Percentiles rank a stretch among this genome's conserved stretches.
Evolutionary conservation across 768 basidiomycete genomes (phyloP).

Genomic region (Calvatia gigantea): DNA sequence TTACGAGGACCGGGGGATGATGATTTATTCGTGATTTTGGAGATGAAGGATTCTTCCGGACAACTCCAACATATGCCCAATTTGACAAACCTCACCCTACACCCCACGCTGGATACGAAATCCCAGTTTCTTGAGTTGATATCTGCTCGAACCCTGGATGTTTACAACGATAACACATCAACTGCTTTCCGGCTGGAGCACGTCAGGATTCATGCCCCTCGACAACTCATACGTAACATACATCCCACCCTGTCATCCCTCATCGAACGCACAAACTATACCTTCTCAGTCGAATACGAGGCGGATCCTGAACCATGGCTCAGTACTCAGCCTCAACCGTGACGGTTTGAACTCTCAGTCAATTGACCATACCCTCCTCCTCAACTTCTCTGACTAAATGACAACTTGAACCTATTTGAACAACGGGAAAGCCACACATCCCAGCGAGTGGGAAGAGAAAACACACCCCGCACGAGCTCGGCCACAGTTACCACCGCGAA

Average conservation of each 20-base stretch:
- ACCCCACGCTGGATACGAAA: background rate
- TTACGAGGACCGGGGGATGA: background rate
- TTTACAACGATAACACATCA: background rate
- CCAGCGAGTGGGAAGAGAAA: background rate
- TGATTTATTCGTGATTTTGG: background rate
- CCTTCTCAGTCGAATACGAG: background rate
- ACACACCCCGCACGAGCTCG: too few species aligned
- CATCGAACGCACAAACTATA: background rate
- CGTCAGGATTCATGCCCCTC: background rate
- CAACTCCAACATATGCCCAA: background rate
- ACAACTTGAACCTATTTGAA: background rate
- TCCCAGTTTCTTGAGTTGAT: background rate
- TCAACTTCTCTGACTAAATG: background rate
- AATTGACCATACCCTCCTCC: background rate
- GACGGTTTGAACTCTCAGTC: background rate
- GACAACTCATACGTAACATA: background rate
- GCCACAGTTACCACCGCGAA: conserved; percentile 30
- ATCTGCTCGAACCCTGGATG: background rate
- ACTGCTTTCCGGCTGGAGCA: background rate
- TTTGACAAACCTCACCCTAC: background rate
- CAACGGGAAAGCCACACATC: too few species aligned
- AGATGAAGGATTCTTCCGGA: background rate
- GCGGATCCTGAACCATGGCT: background rate
- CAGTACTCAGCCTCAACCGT: background rate
- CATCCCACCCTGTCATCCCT: background rate